Base-by-base conservation (phyloP, 495 filamentous ascomycete species). In the Aspergillus incahuasiensis region DNA sequence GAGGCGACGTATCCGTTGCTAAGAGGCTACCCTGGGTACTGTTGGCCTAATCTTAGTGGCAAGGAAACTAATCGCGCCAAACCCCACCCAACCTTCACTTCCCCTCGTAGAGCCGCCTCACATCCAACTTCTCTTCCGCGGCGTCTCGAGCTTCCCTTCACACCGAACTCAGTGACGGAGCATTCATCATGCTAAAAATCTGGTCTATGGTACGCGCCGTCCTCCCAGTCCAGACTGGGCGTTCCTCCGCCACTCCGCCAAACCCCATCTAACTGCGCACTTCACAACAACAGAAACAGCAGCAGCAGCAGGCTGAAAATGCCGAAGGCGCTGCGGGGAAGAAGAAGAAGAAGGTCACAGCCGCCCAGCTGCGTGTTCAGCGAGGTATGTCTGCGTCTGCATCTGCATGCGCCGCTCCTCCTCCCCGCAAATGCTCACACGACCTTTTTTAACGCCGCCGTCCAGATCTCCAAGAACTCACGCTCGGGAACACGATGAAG, bases 281-380 rank as follows among this genome's bases (percentile, higher is more conserved):
- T 18, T 25, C 15, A 15, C 18, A 42, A 19, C 1, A 40, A 63
- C 62, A 96, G 89, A 95, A 96, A 78, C 89, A 95, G 70, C 66
- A 78, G 60, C 86, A 97, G 82, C 89, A 96, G 79, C 86, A 96
- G 73, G 86, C 90, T 76, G 90, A 90, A 69, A 91, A 91, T 71
- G 89, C 87, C 54, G 88, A 89, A 58, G 88, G 89, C 45, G 83
- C 80, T 19, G 82, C 81, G 16, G 86, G 86, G 0, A 82, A 84
- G 51, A 94, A 91, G 80, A 97, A 95, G 80, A 97, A 96, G 83
- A 96, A 95, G 76, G 91, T 97, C 56, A 98, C 94, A 28, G 89
- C 94, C 40, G 94, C 94, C 56, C 91, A 97, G 74, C 74, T 98
- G 57, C 88, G 94, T 46, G 91, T 96, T 53, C 95, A 97, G 74